phyloP scores from a whole-genome alignment of 345 rosid genomes.

The Pugionium cornutum region DNA sequence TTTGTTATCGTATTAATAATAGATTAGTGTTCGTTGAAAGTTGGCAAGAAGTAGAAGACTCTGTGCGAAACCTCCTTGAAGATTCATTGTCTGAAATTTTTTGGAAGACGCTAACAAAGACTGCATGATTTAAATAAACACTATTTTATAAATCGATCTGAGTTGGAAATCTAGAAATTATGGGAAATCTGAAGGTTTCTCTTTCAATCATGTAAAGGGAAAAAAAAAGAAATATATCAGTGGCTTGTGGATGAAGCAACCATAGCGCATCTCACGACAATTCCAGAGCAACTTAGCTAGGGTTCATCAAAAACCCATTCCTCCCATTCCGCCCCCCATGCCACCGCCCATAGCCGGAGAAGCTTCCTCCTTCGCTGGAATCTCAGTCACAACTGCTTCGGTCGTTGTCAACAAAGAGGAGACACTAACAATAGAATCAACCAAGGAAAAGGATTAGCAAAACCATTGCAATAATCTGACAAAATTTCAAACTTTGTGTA shows the following conservation, averaged over 20 bases:
- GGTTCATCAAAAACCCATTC: conserved; percentile 76
- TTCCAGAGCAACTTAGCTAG: conserved; percentile 13
- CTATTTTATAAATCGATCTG: no score
- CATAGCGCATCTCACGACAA: neutral
- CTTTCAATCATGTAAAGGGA: conserved; percentile 3
- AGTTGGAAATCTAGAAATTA: no score
- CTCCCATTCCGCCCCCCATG: conserved; percentile 84
- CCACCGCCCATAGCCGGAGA: conserved; percentile 68
- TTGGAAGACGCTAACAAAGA: neutral
- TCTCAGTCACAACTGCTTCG: conserved; percentile 83
- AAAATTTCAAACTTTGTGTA: conserved; percentile 14
- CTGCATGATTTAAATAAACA: no score
- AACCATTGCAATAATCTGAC: neutral
- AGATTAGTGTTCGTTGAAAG: conserved; percentile 30
- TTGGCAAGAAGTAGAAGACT: conserved; percentile 36
- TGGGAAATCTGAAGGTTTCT: conserved; percentile 2
- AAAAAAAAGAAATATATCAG: neutral
- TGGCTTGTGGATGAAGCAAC: conserved; percentile 26
- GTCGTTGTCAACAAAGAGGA: conserved; percentile 93
- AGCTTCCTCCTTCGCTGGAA: conserved; percentile 76
- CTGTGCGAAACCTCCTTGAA: conserved; percentile 14
- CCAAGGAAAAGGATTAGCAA: neutral
- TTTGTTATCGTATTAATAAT: conserved; percentile 5
- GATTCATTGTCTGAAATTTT: neutral
- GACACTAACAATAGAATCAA: conserved; percentile 51